Base-by-base conservation (phyloP, 2,329 filamentous ascomycete species). In the Catunica adiposa region DNA sequence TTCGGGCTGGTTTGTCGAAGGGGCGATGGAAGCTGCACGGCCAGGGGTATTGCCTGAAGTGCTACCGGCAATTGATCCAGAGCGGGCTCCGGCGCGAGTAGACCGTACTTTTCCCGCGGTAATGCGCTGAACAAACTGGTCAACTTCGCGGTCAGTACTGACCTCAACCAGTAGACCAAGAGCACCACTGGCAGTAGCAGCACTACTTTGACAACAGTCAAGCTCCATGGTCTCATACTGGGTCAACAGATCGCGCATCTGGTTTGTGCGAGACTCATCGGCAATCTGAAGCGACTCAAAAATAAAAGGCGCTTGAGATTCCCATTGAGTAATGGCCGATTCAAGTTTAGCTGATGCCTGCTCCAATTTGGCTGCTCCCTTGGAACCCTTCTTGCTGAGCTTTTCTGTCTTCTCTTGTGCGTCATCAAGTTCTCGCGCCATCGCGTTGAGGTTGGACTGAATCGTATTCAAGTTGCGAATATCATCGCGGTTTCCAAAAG, bases 221-320 rank as follows among this genome's bases (percentile, higher is more conserved):
- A 87, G 79, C 67, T 97, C 90, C 65, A 94, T 84, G 0, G 92
- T 98, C 68, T 94, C 83, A 63, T 90, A 85, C 64, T 96, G 89
- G 0, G 92, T 97, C 59, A 98, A 76, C 42, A 86, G 79, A 68
- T 97, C 90, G 59, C 90, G 84, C 58, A 98, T 74, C 64, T 94
- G 84, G 67, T 96, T 95, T 61, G 94, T 73, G 56, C 92, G 81
- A 62, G 79, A 83, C 71, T 98, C 92, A 65, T 98, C 92, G 31
- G 94, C 73, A 4, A 86, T 84, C 67, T 98, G 92, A 25, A 98
- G 78, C 59, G 83, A 85, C 69, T 98, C 92, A 65, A 94, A 96
- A 59, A 96, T 84, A 68, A 87, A 97, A 1, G 92, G 92, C 14
- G 92, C 88, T 67, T 95, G 89, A 0, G 88, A 89, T 56, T 95